Evolutionary conservation across 192 early-diverging fungal species (phyloP), one percentile per base, ranked within the genome.

Genomic region (Phlyctochytrium arcticum): DNA sequence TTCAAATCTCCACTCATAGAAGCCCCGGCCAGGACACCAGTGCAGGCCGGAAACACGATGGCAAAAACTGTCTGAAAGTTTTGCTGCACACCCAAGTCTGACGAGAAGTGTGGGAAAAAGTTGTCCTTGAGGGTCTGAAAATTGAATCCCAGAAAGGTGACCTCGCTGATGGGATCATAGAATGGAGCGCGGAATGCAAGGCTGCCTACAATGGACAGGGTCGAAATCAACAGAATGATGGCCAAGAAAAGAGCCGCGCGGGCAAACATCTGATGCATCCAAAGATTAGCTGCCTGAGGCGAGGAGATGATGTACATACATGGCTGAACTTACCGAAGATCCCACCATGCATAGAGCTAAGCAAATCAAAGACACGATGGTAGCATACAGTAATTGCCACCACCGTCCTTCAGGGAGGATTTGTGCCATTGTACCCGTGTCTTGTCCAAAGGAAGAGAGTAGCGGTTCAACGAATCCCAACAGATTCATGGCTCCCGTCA

Each of bases 401-500:
- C 49, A 64, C 17, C 27, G 27, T 17, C 54, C 65, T 26, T 57
- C 65, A 33, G 55, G 37, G n/a, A 67, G 57, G 7, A 59, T 26
- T 26, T n/a, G n/a, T 3, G 12, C 36, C 36, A 65, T 42, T 6
- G 37, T 33, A 2, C 54, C 63, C 9, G 10, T 47, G 9, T 29
- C 31, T 37, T 65, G n/a, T 23, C 54, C 63, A 34, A 57, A 48
- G 15, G 60, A 27, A 27, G 54, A 63, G n/a, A 68, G 27, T 32
- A 71, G 48, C 12, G 59, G 54, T 33, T 71, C 65, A 15, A 68
- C 62, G 46, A 58, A 57, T 26, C 69, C 69, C 3, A 71, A 23
- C 5, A 71, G 42, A 33, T 64, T 64, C 58, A 75, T 46, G 6
- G 60, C 73, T 8, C 39, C 68, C 4, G 54, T 65, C 9, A 72